A percentile compares a stretch with the other conserved stretches of the same genome.
Conservation (phyloP, 148 eudicot genomes). For the Heliamphora exappendiculata region DNA sequence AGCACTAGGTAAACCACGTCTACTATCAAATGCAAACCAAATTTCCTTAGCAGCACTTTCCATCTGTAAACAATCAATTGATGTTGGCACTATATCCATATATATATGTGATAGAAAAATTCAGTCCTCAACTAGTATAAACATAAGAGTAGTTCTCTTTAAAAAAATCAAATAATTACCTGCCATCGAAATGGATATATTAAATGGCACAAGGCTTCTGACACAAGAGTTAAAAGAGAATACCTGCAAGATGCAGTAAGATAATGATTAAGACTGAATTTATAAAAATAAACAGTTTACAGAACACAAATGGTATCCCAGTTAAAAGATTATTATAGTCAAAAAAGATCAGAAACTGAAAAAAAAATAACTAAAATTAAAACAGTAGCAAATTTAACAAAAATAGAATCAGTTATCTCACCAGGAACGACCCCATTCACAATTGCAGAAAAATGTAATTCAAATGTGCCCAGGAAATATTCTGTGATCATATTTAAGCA, state of each 20-base stretch:
- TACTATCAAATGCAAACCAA: background rate
- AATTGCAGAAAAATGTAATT: background rate
- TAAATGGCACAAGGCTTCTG: slow-evolving; percentile 92
- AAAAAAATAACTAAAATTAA: background rate
- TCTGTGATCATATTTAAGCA: background rate
- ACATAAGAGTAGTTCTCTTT: background rate
- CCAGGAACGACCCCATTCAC: background rate
- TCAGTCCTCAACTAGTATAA: background rate
- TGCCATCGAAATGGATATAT: slow-evolving; percentile 99
- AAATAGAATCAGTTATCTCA: background rate
- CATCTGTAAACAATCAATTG: background rate
- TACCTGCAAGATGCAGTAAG: slow-evolving; percentile 48
- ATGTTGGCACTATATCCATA: background rate
- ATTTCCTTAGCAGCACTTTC: background rate
- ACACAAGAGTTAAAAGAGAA: slow-evolving; percentile 86
- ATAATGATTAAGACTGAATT: background rate
- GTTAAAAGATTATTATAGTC: background rate
- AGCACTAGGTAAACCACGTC: background rate
- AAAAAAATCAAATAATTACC: slow-evolving; percentile 32
- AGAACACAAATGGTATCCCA: background rate
- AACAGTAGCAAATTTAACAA: background rate
- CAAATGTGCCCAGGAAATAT: background rate
- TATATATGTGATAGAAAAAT: background rate
- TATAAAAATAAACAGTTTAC: background rate
- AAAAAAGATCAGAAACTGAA: background rate